Base-by-base conservation (phyloP, 176 grass and related monocot genomes). In the Raddia guianensis region DNA sequence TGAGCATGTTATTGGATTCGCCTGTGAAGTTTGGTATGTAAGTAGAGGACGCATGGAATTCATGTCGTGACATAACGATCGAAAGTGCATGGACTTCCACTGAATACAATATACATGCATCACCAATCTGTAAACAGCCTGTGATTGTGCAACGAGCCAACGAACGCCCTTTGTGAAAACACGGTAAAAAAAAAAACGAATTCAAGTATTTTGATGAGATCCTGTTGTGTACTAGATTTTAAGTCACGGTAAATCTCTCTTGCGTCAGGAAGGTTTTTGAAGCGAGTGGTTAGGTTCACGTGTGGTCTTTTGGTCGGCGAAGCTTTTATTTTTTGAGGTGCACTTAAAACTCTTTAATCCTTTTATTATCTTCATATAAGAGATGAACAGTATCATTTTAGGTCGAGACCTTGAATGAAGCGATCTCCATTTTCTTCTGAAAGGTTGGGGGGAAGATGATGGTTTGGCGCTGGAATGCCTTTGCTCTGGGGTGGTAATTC, bases 41-140 rank as follows among this genome's bases (percentile, higher is more conserved):
- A 49, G 32, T 7, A 32, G 10, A 45, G 4, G 33, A 15, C 12
- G 18, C 42, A 8, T 48, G 18, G 13, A 50, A 15, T 61, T 19
- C 59, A 7, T 9, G 0, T 2, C n/a, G 61, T 1, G 13, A 37
- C 33, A 62, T 19, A 15, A 5, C 53, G 60, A 49, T 66, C 42
- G 68, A 40, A 32, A 32, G 48, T 15, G 16, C 20, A 49, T 12
- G 58, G 50, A 1, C 42, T 73, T 15, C 7, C 13, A 16, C 9
- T 49, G 50, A 58, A 42, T 27, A 27, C 27, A 27, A 27, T 27
- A 27, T 27, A 27, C 63, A 40, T 19, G 27, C n/a, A 52, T 42
- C 21, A 59, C 58, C 44, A 32, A 44, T 59, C 42, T 78, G 18
- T 57, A 65, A 72, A 78, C 65, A 76, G 12, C 34, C 1, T 61